A percentile compares a stretch with the other conserved stretches of the same genome.
Evolutionary conservation across 169 alveolate genomes (phyloP).

Genomic region (Perkinsus marinus): DNA sequence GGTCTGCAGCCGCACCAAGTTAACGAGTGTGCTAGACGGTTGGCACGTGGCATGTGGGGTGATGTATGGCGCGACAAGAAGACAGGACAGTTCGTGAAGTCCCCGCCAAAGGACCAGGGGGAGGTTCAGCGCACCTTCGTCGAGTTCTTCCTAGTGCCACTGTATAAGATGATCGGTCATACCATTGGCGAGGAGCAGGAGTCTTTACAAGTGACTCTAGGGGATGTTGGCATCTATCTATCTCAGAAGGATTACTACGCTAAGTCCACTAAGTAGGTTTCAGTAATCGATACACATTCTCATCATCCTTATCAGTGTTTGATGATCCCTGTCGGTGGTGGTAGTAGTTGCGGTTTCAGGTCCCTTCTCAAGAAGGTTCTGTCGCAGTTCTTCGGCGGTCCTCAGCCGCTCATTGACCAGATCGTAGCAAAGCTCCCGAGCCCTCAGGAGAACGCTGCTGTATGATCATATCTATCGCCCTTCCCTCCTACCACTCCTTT

Average conservation of each 20-base stretch:
- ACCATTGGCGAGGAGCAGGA: slow-evolving; percentile 88
- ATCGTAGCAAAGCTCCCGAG: slow-evolving; percentile 57
- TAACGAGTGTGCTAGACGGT: neutral
- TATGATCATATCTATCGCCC: neutral
- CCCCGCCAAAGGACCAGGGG: slow-evolving; percentile 35
- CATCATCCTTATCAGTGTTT: no score
- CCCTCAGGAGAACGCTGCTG: slow-evolving; percentile 51
- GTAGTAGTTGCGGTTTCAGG: slow-evolving; percentile 10
- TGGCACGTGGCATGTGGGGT: slow-evolving; percentile 57
- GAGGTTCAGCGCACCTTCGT: slow-evolving; percentile 82
- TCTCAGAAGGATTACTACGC: neutral
- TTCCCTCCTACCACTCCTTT: slow-evolving; percentile 35
- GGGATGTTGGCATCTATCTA: slow-evolving; percentile 26
- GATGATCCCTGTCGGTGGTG: neutral
- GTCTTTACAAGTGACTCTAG: slow-evolving; percentile 68
- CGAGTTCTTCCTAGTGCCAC: slow-evolving; percentile 90
- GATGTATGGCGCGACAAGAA: slow-evolving; percentile 44
- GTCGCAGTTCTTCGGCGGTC: slow-evolving; percentile 50
- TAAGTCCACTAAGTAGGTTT: neutral
- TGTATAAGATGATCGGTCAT: slow-evolving; percentile 87
- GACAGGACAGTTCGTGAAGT: slow-evolving; percentile 21
- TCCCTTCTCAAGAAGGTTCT: slow-evolving; percentile 58
- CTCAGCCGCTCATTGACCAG: slow-evolving; percentile 71
- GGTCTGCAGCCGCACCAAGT: neutral
- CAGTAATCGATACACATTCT: no score